These are phyloP conservation scores for Rhexocercosporidium sp. DNA, from an alignment of 2,329 filamentous ascomycete species.

Conservation along the genomic window DNA sequence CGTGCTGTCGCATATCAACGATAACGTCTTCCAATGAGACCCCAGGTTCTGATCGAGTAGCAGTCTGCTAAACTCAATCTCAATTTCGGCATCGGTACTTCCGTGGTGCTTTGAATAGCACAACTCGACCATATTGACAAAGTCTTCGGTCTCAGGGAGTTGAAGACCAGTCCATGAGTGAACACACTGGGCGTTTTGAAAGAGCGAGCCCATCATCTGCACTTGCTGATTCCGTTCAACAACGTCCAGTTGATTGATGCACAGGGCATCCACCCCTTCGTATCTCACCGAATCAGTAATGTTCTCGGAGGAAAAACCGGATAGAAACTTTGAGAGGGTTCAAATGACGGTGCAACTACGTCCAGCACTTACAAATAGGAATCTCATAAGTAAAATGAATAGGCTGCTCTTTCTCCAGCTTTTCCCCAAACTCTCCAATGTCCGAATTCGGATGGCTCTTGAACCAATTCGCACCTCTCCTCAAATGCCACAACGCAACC, in stretches of 20 bases:
- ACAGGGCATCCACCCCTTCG: slow-evolving; percentile 3
- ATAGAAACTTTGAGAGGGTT: background rate
- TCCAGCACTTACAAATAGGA: background rate
- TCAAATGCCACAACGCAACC: slow-evolving; percentile 9
- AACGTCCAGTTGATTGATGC: slow-evolving; percentile 6
- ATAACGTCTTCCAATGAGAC: background rate
- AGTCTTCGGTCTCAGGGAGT: background rate
- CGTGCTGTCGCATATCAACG: background rate
- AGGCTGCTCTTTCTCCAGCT: background rate
- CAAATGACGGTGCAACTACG: background rate
- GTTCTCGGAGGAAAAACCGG: background rate
- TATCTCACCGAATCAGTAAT: background rate
- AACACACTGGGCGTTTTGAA: background rate
- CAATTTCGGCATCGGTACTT: background rate
- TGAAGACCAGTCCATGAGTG: slow-evolving; percentile 4
- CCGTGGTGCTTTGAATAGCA: background rate
- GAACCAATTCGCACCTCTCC: slow-evolving; percentile 7
- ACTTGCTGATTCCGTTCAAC: background rate
- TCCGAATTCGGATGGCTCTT: background rate
- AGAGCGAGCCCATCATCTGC: background rate
- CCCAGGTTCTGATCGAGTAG: background rate
- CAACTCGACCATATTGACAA: background rate
- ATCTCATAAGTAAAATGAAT: slow-evolving; percentile 3
- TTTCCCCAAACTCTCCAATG: slow-evolving; percentile 3
- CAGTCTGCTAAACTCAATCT: background rate